Percentiles rank a stretch among this genome's conserved stretches.
Evolutionary conservation across 305 asterid genomes (phyloP).

Genomic region (Rubia tinctorum): DNA sequence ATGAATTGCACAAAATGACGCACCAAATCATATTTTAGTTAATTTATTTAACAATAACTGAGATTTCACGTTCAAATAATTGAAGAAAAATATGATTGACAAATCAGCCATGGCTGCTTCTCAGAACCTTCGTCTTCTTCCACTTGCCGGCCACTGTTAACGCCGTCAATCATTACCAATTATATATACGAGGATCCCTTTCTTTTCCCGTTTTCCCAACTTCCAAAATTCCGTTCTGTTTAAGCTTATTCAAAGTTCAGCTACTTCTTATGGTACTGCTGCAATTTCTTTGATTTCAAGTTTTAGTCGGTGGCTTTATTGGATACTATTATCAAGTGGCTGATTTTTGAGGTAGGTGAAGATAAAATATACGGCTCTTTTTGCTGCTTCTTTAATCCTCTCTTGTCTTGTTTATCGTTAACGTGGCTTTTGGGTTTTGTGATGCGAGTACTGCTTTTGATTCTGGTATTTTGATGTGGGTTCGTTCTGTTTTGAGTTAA

Average conservation of each 20-base stretch:
- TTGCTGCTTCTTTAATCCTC: not conserved
- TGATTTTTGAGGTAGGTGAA: not conserved
- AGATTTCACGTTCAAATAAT: not conserved
- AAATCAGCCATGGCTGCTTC: slow-evolving; percentile 35
- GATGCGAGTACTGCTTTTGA: not conserved
- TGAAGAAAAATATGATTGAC: not conserved
- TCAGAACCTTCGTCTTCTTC: slow-evolving; percentile 48
- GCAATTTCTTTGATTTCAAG: slow-evolving; percentile 1
- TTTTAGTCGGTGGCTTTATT: not conserved
- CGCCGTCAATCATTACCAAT: slow-evolving; percentile 26
- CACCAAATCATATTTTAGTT: not conserved
- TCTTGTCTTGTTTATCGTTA: not conserved
- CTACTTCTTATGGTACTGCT: not conserved
- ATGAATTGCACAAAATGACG: not conserved
- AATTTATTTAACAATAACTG: not conserved
- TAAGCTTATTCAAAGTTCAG: not conserved
- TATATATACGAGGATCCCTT: not conserved
- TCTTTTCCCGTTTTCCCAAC: not conserved
- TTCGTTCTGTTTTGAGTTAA: not conserved
- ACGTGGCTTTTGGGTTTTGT: not conserved
- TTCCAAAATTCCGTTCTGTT: not conserved
- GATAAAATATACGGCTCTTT: not conserved
- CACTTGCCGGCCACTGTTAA: not conserved
- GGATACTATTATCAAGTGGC: not conserved
- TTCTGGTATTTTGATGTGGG: slow-evolving; percentile 16